Conservation (phyloP, 768 basidiomycete species). For the Boletus sensibilis region DNA sequence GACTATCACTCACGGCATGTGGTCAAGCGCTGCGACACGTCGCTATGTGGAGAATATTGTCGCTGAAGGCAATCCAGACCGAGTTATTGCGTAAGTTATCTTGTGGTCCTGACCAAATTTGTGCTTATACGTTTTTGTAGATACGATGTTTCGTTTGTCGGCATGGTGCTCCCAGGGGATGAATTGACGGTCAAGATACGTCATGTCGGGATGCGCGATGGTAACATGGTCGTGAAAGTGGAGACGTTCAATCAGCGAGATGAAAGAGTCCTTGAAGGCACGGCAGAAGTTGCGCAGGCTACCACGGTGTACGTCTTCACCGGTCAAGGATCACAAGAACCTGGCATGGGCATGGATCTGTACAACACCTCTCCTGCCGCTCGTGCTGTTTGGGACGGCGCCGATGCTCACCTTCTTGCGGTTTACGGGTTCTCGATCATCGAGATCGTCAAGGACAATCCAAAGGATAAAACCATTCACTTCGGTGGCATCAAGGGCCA, state of each 20-base stretch:
- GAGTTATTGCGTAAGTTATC: slow-evolving; percentile 75
- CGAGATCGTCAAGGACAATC: slow-evolving; percentile 98
- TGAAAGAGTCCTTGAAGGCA: slow-evolving; percentile 90
- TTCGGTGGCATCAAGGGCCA: slow-evolving; percentile 99
- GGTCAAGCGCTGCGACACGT: slow-evolving; percentile 93
- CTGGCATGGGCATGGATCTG: slow-evolving; percentile 99
- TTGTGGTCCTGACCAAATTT: background rate
- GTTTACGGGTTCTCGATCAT: slow-evolving; percentile 99
- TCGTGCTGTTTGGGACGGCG: slow-evolving; percentile 95
- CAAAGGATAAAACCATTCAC: slow-evolving; percentile 96
- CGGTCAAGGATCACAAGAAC: slow-evolving; percentile 96
- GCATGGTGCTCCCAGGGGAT: slow-evolving; percentile 94
- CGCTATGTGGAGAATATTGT: slow-evolving; percentile 91
- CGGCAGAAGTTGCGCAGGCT: slow-evolving; percentile 91
- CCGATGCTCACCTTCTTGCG: slow-evolving; percentile 88
- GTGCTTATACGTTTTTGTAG: slow-evolving; percentile 37
- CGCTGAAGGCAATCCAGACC: slow-evolving; percentile 88
- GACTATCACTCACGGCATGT: slow-evolving; percentile 97
- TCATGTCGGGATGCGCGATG: slow-evolving; percentile 89
- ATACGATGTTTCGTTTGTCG: slow-evolving; percentile 93
- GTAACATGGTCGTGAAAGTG: slow-evolving; percentile 89
- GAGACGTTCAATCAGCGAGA: slow-evolving; percentile 81
- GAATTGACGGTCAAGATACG: slow-evolving; percentile 83
- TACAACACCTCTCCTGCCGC: slow-evolving; percentile 92
- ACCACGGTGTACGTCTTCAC: slow-evolving; percentile 96